phyloP scores from a whole-genome alignment of 257 asterid genomes.

The Euphrasia confusa region DNA sequence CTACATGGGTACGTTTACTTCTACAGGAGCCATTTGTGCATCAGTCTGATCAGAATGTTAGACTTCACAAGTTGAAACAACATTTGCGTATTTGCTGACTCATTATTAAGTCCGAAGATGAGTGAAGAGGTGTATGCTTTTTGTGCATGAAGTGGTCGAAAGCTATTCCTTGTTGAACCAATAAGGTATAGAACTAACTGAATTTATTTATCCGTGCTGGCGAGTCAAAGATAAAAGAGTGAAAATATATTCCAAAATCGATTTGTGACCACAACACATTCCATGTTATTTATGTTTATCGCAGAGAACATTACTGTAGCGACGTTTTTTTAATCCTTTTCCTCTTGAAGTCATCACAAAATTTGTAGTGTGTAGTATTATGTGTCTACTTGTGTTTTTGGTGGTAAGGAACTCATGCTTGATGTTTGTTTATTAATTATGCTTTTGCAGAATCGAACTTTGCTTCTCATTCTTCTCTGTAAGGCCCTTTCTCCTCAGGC shows the following conservation, averaged over 20 bases:
- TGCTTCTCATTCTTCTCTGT: no score
- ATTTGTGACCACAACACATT: background rate
- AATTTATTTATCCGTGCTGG: background rate
- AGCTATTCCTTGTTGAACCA: conserved; percentile 10
- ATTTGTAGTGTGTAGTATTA: no score
- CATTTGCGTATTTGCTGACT: no score
- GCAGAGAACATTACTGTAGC: conserved; percentile 2
- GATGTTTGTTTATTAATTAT: no score
- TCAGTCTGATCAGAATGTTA: conserved; percentile 30
- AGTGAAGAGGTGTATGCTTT: background rate
- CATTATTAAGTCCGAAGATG: no score
- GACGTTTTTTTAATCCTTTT: background rate
- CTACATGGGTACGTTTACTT: background rate
- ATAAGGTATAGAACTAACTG: background rate
- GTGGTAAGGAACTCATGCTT: no score
- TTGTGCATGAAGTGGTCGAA: background rate
- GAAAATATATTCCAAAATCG: background rate
- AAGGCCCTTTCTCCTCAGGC: no score
- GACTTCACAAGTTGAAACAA: background rate
- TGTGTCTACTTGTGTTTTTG: no score
- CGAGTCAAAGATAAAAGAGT: background rate
- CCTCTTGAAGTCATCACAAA: no score
- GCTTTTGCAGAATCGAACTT: no score
- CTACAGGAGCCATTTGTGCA: conserved; percentile 54
- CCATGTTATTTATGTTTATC: conserved; percentile 2